Conservation (phyloP, 2,329 filamentous ascomycete species). For the Trichophyton mentagrophytes region DNA sequence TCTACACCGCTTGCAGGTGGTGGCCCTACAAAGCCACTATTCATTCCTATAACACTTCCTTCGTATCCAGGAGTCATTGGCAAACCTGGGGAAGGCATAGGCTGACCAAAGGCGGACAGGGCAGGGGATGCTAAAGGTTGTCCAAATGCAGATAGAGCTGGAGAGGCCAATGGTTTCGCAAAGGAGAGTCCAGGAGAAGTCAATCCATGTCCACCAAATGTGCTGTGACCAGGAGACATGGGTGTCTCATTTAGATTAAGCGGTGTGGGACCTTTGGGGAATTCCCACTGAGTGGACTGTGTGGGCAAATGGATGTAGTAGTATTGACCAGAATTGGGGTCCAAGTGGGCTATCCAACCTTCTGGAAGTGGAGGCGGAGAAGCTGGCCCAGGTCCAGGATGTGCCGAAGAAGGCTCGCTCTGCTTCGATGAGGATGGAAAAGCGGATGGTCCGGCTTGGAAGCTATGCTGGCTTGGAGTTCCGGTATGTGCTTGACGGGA, state of each 20-base stretch:
- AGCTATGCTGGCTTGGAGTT: constrained; percentile 31
- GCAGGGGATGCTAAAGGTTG: constrained; percentile 61
- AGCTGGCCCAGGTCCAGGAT: constrained; percentile 47
- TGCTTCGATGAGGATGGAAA: constrained; percentile 22
- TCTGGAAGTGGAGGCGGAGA: constrained; percentile 90
- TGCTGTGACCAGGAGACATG: constrained; percentile 66
- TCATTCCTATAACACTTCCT: constrained; percentile 72
- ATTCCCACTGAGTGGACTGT: constrained; percentile 97
- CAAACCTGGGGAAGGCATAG: constrained; percentile 66
- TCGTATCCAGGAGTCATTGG: constrained; percentile 75
- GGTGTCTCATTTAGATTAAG: constrained; percentile 70
- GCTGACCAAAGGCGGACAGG: constrained; percentile 46
- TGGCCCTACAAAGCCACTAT: constrained; percentile 77
- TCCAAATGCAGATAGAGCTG: constrained; percentile 27
- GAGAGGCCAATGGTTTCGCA: constrained; percentile 18
- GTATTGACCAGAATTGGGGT: constrained; percentile 91
- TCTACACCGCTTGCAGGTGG: constrained; percentile 80
- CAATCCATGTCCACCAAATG: constrained; percentile 40
- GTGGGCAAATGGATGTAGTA: constrained; percentile 96
- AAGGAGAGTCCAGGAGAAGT: constrained; percentile 19
- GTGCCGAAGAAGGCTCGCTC: constrained; percentile 13
- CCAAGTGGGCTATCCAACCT: constrained; percentile 94
- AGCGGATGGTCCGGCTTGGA: constrained; percentile 25
- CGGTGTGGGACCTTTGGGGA: constrained; percentile 88
- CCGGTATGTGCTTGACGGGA: constrained; percentile 31